Conservation (phyloP, 176 grass and related monocot species). For the Zoysia japonica region DNA sequence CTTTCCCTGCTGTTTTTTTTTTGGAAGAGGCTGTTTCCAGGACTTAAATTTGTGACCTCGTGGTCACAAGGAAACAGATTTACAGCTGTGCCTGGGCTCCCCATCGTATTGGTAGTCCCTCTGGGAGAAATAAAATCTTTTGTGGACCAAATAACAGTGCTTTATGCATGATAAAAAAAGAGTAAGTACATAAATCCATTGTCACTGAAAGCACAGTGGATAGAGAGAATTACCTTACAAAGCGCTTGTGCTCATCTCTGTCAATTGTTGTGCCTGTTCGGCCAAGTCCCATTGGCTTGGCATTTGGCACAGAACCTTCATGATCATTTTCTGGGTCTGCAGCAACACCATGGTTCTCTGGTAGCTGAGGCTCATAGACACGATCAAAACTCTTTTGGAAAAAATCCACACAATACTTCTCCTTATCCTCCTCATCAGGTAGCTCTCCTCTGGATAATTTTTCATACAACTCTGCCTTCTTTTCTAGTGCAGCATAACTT, state of each 20-base stretch:
- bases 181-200: conserved; percentile 1
- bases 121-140: neutral
- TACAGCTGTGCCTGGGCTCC: too few species aligned
- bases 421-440: conserved; percentile 87
- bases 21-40: too few species aligned
- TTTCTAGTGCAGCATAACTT: conserved; percentile 84
- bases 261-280: conserved; percentile 53
- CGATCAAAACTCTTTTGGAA: conserved; percentile 75
- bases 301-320: conserved; percentile 51
- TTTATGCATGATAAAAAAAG: neutral
- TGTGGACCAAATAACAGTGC: neutral
- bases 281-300: conserved; percentile 66
- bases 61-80: too few species aligned
- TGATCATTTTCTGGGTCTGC: conserved; percentile 50
- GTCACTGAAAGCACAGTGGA: neutral
- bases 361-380: conserved; percentile 44
- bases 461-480: conserved; percentile 85
- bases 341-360: conserved; percentile 38
- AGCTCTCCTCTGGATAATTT: conserved; percentile 77
- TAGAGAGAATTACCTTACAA: conserved; percentile 79
- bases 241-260: conserved; percentile 85
- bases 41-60: too few species aligned
- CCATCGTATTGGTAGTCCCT: too few species aligned
- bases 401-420: conserved; percentile 98
- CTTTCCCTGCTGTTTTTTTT: too few species aligned